Conservation (phyloP, 2,329 filamentous ascomycete genomes). For the Scedosporium aurantiacum region DNA sequence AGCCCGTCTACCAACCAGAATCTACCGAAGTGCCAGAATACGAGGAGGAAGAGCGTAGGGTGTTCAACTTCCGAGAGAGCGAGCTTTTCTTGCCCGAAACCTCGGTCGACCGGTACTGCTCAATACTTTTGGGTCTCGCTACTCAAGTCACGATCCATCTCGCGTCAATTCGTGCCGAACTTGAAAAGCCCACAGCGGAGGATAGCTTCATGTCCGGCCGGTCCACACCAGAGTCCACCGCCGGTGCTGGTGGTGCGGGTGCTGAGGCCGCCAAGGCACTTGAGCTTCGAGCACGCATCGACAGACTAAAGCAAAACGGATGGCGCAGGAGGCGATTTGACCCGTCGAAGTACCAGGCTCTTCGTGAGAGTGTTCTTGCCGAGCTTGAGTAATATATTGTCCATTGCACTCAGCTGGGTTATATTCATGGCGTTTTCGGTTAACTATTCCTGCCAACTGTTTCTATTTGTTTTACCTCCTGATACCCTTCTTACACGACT, state of each 20-base stretch:
- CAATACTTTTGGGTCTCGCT: constrained; percentile 35
- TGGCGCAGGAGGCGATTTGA: constrained; percentile 49
- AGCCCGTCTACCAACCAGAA: background rate
- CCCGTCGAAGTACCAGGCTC: constrained; percentile 36
- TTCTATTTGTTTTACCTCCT: background rate
- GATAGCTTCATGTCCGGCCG: constrained; percentile 9
- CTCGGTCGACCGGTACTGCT: constrained; percentile 37
- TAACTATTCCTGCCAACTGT: background rate
- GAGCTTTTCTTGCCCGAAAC: constrained; percentile 26
- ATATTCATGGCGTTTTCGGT: background rate
- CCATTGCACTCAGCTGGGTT: constrained; percentile 4
- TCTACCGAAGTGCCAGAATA: background rate
- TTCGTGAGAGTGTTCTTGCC: constrained; percentile 38
- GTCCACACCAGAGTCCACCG: constrained; percentile 11
- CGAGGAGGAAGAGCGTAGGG: constrained; percentile 2
- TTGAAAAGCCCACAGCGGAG: constrained; percentile 15
- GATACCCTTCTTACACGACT: background rate
- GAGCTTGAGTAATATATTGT: constrained; percentile 27
- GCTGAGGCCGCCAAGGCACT: constrained; percentile 24
- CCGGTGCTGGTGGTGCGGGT: constrained; percentile 14
- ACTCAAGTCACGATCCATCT: constrained; percentile 38
- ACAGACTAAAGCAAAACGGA: constrained; percentile 39
- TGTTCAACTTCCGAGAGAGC: background rate
- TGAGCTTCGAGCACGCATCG: constrained; percentile 40
- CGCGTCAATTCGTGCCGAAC: constrained; percentile 30